These are phyloP conservation scores for Kalaharituber pfeilii DNA, from an alignment of 2,329 filamentous ascomycete species.

Conservation along the genomic window DNA sequence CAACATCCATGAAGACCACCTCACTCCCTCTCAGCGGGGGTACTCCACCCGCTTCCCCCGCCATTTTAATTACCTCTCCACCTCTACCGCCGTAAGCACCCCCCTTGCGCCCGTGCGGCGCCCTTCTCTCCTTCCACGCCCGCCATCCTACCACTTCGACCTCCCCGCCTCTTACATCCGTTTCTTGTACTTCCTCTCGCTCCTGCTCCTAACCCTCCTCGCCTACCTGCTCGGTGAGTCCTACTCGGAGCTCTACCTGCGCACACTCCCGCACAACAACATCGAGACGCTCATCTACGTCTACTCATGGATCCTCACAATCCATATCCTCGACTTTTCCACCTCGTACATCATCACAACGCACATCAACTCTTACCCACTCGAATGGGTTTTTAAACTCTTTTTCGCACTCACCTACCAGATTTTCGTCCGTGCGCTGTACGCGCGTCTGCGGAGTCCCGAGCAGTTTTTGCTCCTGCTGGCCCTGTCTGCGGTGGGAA, in stretches of 20 bases:
- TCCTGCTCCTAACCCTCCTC: slow-evolving; percentile 43
- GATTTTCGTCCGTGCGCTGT: slow-evolving; percentile 51
- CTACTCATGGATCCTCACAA: slow-evolving; percentile 51
- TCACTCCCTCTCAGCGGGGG: neutral
- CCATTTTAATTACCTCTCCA: neutral
- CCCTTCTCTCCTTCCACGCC: neutral
- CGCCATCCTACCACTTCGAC: slow-evolving; percentile 6
- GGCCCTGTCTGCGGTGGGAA: slow-evolving; percentile 42
- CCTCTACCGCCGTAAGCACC: neutral
- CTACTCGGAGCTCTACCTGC: slow-evolving; percentile 50
- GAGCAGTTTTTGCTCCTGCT: slow-evolving; percentile 49
- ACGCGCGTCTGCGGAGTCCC: slow-evolving; percentile 48
- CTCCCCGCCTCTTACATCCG: slow-evolving; percentile 37
- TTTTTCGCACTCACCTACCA: slow-evolving; percentile 55
- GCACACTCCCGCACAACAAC: slow-evolving; percentile 48
- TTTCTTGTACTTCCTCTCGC: slow-evolving; percentile 52
- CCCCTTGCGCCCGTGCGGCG: neutral
- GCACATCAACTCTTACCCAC: slow-evolving; percentile 50
- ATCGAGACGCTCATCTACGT: slow-evolving; percentile 52
- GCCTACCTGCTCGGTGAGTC: slow-evolving; percentile 52
- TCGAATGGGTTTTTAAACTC: slow-evolving; percentile 55
- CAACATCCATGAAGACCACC: neutral
- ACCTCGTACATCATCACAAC: slow-evolving; percentile 52
- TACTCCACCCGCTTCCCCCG: neutral
- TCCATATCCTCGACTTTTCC: slow-evolving; percentile 45